A percentile compares a stretch with the other conserved stretches of the same genome.
Conservation (phyloP, 2,329 filamentous ascomycete species). For the Colletotrichum karsti region DNA sequence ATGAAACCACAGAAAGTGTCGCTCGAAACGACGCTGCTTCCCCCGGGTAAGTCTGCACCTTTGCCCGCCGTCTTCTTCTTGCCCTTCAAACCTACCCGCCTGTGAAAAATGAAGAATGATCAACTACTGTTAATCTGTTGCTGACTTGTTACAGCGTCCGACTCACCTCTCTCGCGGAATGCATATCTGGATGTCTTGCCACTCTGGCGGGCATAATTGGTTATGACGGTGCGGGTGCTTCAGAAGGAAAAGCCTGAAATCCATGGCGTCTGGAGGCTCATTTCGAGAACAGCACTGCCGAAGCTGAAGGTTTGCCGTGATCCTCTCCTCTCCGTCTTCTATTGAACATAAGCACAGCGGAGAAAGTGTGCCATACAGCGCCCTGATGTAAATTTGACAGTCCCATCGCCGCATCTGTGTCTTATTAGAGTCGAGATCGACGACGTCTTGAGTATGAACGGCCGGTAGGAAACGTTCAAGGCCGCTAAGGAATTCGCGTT, state of each 20-base stretch:
- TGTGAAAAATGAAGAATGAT: too few species aligned
- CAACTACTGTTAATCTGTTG: too few species aligned
- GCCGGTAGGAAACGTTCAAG: too few species aligned
- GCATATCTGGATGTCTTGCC: not conserved
- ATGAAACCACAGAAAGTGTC: too few species aligned
- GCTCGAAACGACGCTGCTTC: too few species aligned
- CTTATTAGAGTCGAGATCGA: not conserved
- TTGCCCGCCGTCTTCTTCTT: too few species aligned
- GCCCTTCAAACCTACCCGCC: too few species aligned
- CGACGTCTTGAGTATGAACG: too few species aligned
- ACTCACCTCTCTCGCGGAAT: not conserved
- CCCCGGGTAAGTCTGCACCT: too few species aligned
- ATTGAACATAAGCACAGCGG: not conserved
- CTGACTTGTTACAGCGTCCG: too few species aligned
- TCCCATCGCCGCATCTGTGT: not conserved
- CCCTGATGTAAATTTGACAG: not conserved
- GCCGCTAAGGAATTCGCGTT: too few species aligned
- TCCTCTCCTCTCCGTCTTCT: not conserved
- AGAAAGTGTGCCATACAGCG: not conserved
- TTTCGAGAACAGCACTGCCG: not conserved
- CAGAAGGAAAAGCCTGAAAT: not conserved
- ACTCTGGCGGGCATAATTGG: not conserved
- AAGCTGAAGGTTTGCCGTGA: not conserved
- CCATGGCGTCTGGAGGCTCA: not conserved
- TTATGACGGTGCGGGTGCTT: not conserved